phyloP scores from a whole-genome alignment of 2,329 filamentous ascomycete species.

The Aureobasidium sp. region DNA sequence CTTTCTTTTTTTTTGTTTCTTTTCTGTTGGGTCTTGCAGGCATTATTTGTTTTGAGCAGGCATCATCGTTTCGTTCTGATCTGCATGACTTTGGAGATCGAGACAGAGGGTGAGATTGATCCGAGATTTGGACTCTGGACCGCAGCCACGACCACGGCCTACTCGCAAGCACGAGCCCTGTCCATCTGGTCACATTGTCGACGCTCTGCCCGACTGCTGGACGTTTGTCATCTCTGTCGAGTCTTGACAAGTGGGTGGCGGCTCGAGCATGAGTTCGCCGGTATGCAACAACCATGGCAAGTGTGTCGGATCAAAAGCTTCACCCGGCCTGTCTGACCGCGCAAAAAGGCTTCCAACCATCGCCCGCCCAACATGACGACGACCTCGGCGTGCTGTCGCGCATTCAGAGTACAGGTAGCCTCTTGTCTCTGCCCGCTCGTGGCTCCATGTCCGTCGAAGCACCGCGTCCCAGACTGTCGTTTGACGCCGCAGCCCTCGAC shows the following conservation, averaged over 20 bases:
- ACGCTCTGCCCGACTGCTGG: slow-evolving; percentile 2
- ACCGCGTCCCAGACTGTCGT: slow-evolving; percentile 11
- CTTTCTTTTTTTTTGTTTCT: too few relatives aligned
- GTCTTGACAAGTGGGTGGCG: background rate
- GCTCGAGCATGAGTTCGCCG: slow-evolving; percentile 18
- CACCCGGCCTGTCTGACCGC: background rate
- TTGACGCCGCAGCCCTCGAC: slow-evolving; percentile 11
- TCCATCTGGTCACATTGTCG: slow-evolving; percentile 4
- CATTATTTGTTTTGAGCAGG: background rate
- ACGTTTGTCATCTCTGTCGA: background rate
- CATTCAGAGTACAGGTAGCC: slow-evolving; percentile 13
- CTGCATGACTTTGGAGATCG: too few relatives aligned
- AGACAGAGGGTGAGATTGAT: too few relatives aligned
- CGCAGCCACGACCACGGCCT: background rate
- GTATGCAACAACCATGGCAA: slow-evolving; percentile 13
- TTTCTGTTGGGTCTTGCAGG: too few relatives aligned
- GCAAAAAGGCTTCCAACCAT: slow-evolving; percentile 8
- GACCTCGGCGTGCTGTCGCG: background rate
- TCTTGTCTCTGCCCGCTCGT: slow-evolving; percentile 1
- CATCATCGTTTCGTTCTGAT: background rate
- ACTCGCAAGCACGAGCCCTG: slow-evolving; percentile 3
- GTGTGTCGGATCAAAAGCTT: background rate
- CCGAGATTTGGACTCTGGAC: slow-evolving; percentile 14
- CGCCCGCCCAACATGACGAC: slow-evolving; percentile 12
- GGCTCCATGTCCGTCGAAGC: slow-evolving; percentile 3